Conservation (phyloP, 305 asterid genomes). For the Fraxinus angustifolia region DNA sequence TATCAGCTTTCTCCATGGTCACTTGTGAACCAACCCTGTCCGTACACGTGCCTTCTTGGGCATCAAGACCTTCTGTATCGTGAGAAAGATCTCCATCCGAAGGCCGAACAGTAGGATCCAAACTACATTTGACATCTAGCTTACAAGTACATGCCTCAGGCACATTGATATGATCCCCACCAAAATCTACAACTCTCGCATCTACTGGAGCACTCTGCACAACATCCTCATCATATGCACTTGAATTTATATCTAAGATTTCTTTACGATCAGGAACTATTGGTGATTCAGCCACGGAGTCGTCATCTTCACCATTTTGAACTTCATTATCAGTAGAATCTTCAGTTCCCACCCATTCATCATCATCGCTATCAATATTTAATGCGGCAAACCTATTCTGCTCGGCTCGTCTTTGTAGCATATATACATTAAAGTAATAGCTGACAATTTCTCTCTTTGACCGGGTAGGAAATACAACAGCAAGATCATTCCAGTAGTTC, state of each 20-base stretch:
- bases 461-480: slow-evolving; percentile 48
- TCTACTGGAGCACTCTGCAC: neutral
- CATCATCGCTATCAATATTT: slow-evolving; percentile 77
- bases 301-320: slow-evolving; percentile 28
- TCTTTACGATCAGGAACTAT: neutral
- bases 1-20: slow-evolving; percentile 14
- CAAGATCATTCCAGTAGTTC: slow-evolving; percentile 60
- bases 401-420: slow-evolving; percentile 60
- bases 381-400: slow-evolving; percentile 57
- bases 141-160: neutral
- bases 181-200: slow-evolving; percentile 4
- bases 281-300: slow-evolving; percentile 28
- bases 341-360: slow-evolving; percentile 36
- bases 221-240: slow-evolving; percentile 15
- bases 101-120: neutral
- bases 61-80: slow-evolving; percentile 3
- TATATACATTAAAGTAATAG: slow-evolving; percentile 74
- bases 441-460: slow-evolving; percentile 57
- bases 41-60: slow-evolving; percentile 10
- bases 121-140: neutral
- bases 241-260: neutral
- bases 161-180: slow-evolving; percentile 10
- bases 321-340: slow-evolving; percentile 30
- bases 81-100: neutral
- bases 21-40: slow-evolving; percentile 10